Evolutionary conservation across 352 stramenopile genomes (phyloP), one percentile per base, ranked within the genome.

Genomic region (Globisporangium spiculum): DNA sequence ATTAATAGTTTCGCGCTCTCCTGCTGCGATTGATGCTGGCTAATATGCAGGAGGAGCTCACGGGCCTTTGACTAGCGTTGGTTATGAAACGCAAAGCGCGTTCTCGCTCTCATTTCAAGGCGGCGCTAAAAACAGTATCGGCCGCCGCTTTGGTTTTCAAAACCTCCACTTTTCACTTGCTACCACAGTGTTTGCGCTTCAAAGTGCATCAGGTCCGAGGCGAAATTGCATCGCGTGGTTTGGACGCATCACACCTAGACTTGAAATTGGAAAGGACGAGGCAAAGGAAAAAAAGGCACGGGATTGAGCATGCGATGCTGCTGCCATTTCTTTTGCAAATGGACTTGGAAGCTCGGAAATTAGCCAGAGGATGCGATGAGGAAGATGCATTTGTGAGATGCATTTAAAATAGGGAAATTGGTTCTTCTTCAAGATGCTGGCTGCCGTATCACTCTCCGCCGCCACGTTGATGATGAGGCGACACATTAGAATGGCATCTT

Each of bases 401-500:
- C 18, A 48, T 48, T 48, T 20, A 48, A n/a, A 48, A 48, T n/a
- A 48, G 16, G 16, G 41, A n/a, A 18, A 48, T 48, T 20, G 14
- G 14, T 48, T 48, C 41, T 48, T 48, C 14, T 48, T n/a, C 41
- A n/a, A 48, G 41, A 44, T 44, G 36, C 36, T 16, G 36, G 36
- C 41, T n/a, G 14, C 41, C 3, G 41, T 16, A 48, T 48, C 16
- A n/a, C 2, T 32, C 30, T 32, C 30, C 30, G 30, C 30, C 16
- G 4, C 14, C 41, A 8, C 2, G 12, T 10, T 4, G 12, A 27
- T 26, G 46, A 30, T 22, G 2, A 8, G 18, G 10, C 10, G 36
- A 44, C 36, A 24, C 1, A 8, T 69, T 72, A 91, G 72, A 89
- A 90, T 18, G 82, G 79, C 18, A 84, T 68, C 81, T 92, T 90